phyloP scores from a whole-genome alignment of 768 basidiomycete genomes.

The Galerina sulciceps region DNA sequence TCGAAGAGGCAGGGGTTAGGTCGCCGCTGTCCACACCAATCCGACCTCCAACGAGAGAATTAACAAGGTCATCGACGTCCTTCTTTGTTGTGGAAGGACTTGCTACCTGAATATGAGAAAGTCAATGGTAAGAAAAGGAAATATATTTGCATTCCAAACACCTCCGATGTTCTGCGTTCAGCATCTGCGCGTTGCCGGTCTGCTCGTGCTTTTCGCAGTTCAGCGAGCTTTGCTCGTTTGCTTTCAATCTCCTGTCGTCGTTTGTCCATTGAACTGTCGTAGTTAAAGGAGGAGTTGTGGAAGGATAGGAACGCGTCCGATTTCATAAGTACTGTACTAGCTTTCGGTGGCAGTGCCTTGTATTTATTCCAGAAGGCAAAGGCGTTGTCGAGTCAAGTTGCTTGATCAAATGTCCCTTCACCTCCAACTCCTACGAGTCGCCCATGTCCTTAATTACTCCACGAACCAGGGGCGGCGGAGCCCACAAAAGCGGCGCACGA shows the following conservation, averaged over 20 bases:
- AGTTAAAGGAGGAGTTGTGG: background rate
- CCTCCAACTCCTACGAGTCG: background rate
- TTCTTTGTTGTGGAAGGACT: conserved; percentile 37
- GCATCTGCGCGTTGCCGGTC: conserved; percentile 64
- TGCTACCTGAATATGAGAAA: conserved; percentile 4
- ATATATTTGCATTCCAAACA: conserved; percentile 12
- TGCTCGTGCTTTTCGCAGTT: conserved; percentile 77
- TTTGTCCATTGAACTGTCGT: conserved; percentile 55
- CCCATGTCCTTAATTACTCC: conserved; percentile 55
- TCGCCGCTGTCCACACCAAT: conserved; percentile 61
- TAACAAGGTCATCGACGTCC: conserved; percentile 77
- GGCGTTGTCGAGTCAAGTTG: conserved; percentile 4
- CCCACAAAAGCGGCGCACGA: conserved; percentile 54
- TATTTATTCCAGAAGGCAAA: conserved; percentile 14
- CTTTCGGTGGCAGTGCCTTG: conserved; percentile 8
- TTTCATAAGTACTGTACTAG: no score
- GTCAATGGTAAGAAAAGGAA: background rate
- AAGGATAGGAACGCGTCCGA: background rate
- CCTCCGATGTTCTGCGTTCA: conserved; percentile 45
- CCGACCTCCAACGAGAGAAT: conserved; percentile 55
- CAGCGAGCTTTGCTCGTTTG: conserved; percentile 86
- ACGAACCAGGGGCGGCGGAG: conserved; percentile 35
- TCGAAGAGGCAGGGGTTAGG: conserved; percentile 71
- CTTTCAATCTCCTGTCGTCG: conserved; percentile 89
- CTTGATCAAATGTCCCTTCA: background rate